These are phyloP conservation scores for Coniferiporia weirii DNA, from an alignment of 1,284 basidiomycete species.

Conservation along the genomic window DNA sequence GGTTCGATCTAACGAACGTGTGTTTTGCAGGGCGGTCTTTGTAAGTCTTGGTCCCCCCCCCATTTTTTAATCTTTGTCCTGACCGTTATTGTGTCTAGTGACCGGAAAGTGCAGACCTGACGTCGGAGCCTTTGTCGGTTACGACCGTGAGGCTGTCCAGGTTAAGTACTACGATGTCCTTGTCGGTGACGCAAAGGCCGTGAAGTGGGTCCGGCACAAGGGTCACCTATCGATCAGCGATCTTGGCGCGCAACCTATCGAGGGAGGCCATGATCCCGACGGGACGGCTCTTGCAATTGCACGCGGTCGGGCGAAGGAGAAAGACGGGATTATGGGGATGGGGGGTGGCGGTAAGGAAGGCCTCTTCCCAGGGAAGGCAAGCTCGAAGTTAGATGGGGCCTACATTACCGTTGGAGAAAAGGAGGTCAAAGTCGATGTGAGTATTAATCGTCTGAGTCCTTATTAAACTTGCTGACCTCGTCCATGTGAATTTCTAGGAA, in stretches of 20 bases:
- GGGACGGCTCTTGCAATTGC: constrained; percentile 59
- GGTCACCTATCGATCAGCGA: constrained; percentile 40
- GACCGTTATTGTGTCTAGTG: not conserved
- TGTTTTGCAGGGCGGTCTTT: constrained; percentile 41
- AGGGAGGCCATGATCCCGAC: constrained; percentile 60
- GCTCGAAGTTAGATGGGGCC: constrained; percentile 49
- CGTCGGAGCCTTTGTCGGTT: constrained; percentile 12
- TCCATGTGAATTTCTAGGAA: not conserved
- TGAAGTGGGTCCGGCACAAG: constrained; percentile 51
- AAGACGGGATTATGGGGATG: constrained; percentile 6
- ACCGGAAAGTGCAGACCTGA: constrained; percentile 15
- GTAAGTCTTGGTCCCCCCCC: not conserved
- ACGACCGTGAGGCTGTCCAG: constrained; percentile 16
- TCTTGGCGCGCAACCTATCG: constrained; percentile 45
- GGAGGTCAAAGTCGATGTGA: constrained; percentile 39
- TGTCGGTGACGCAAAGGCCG: constrained; percentile 51
- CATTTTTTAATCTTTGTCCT: not conserved
- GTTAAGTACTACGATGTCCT: constrained; percentile 39
- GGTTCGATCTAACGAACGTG: not conserved
- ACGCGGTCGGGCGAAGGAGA: constrained; percentile 36
- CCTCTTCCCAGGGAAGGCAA: constrained; percentile 60
- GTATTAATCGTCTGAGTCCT: not conserved
- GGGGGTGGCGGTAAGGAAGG: constrained; percentile 36
- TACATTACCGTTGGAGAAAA: constrained; percentile 47
- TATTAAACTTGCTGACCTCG: not conserved